These are phyloP conservation scores for Aurantiochytrium sp. DNA, from an alignment of 108 stramenopile genomes.

Conservation along the genomic window DNA sequence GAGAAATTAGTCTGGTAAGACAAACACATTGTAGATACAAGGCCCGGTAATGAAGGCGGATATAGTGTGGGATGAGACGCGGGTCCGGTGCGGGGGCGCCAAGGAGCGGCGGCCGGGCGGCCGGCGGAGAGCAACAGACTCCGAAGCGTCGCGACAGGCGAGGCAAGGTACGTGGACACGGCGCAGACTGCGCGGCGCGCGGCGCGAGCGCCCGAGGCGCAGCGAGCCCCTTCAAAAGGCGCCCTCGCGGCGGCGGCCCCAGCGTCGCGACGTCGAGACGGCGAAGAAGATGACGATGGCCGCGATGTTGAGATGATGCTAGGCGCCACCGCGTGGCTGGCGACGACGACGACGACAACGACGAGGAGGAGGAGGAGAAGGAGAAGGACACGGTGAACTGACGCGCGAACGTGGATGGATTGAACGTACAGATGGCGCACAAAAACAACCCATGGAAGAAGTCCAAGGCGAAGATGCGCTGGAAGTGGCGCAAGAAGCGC, in stretches of 20 bases:
- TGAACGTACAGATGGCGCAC: conserved; percentile 21
- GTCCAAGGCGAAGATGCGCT: conserved; percentile 33
- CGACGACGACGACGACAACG: too few species aligned
- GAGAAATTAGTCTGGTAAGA: too few species aligned
- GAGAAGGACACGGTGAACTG: too few species aligned
- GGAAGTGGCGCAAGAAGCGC: conserved; percentile 46
- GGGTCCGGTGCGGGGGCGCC: not conserved
- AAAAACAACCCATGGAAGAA: conserved; percentile 39
- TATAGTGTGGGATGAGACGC: not conserved
- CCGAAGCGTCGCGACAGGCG: not conserved
- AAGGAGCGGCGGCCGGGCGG: not conserved
- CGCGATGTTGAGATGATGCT: too few species aligned
- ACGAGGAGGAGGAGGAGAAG: too few species aligned
- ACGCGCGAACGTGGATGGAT: not conserved
- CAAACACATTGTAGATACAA: too few species aligned
- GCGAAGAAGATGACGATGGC: too few species aligned
- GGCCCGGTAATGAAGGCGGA: too few species aligned
- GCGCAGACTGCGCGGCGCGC: not conserved
- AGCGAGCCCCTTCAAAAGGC: not conserved
- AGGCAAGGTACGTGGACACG: not conserved
- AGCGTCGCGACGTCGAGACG: too few species aligned
- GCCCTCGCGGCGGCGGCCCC: too few species aligned
- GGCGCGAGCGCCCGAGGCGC: not conserved
- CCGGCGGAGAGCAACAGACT: not conserved
- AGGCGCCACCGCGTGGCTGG: too few species aligned